A percentile compares a stretch with the other conserved stretches of the same genome.
Conservation (phyloP, 2,329 filamentous ascomycete genomes). For the Colletotrichum sp. region DNA sequence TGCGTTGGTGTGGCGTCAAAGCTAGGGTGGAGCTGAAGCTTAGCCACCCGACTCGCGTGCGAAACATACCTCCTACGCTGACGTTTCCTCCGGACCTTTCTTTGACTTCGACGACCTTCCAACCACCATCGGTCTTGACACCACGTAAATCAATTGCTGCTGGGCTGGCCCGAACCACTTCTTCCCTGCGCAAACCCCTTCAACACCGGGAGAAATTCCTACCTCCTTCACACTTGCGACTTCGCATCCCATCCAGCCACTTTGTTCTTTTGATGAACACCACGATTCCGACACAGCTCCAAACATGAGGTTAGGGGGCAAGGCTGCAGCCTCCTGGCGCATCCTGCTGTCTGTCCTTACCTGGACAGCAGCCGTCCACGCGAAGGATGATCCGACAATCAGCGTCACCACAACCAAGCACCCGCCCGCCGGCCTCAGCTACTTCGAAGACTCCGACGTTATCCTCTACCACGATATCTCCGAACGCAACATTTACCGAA, state of each 20-base stretch:
- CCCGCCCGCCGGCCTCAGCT: constrained; percentile 74
- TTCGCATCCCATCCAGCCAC: neutral
- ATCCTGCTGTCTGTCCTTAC: constrained; percentile 56
- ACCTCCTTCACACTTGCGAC: neutral
- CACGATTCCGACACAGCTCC: constrained; percentile 34
- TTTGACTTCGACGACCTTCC: constrained; percentile 14
- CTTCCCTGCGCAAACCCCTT: neutral
- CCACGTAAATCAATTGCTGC: constrained; percentile 5
- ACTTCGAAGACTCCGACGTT: constrained; percentile 89
- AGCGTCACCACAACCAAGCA: constrained; percentile 69
- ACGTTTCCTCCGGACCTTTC: constrained; percentile 18
- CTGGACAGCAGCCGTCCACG: constrained; percentile 43
- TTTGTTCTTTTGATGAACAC: constrained; percentile 46
- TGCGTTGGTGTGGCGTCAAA: constrained; percentile 23
- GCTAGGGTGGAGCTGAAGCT: constrained; percentile 23
- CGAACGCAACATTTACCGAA: constrained; percentile 74
- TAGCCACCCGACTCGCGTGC: constrained; percentile 23
- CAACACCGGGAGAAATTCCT: neutral
- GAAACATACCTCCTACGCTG: constrained; percentile 23
- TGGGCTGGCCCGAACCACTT: constrained; percentile 14
- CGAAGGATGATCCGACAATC: constrained; percentile 72
- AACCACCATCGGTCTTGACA: constrained; percentile 5
- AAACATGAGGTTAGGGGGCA: constrained; percentile 61
- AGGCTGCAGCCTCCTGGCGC: constrained; percentile 51
- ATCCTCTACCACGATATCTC: constrained; percentile 75